Conservation (phyloP, 139 green algal genomes). For the Chlamydomonas incerta region DNA sequence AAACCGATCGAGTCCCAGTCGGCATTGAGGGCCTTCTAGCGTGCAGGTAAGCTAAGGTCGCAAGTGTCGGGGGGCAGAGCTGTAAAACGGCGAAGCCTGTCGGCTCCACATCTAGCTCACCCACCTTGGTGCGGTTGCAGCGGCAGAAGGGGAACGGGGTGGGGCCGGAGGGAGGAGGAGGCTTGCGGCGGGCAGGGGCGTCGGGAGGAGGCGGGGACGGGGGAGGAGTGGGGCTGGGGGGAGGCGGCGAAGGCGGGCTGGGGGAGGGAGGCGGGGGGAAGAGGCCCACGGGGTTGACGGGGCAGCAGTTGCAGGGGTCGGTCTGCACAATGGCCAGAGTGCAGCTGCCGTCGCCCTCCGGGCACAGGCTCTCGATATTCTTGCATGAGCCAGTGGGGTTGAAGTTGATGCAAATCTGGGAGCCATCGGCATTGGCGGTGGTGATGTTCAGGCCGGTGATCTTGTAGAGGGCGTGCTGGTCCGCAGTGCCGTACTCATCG, state of each 20-base stretch:
- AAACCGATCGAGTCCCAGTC: too few species aligned
- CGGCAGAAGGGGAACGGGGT: neutral
- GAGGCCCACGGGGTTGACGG: constrained; percentile 12
- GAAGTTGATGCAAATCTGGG: constrained; percentile 38
- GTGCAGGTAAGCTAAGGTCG: too few species aligned
- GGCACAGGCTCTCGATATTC: constrained; percentile 18
- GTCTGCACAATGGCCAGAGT: constrained; percentile 29
- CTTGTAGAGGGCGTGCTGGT: constrained; percentile 16
- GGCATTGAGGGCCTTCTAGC: too few species aligned
- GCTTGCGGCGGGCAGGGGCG: neutral
- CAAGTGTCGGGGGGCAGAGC: too few species aligned
- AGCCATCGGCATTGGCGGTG: constrained; percentile 1
- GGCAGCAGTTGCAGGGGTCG: constrained; percentile 50
- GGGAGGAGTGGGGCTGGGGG: too few species aligned
- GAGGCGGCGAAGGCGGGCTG: neutral
- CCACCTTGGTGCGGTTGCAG: too few species aligned
- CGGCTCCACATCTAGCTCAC: too few species aligned
- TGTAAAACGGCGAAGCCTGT: too few species aligned
- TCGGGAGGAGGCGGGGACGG: neutral
- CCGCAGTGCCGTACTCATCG: neutral
- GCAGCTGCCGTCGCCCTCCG: constrained; percentile 35
- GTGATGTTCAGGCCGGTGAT: constrained; percentile 43
- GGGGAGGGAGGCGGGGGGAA: constrained; percentile 37
- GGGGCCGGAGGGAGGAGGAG: neutral
- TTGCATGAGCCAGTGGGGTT: neutral